Evolutionary conservation across 208 protist genomes (phyloP).

Genomic region (Lotmaria passim): DNA sequence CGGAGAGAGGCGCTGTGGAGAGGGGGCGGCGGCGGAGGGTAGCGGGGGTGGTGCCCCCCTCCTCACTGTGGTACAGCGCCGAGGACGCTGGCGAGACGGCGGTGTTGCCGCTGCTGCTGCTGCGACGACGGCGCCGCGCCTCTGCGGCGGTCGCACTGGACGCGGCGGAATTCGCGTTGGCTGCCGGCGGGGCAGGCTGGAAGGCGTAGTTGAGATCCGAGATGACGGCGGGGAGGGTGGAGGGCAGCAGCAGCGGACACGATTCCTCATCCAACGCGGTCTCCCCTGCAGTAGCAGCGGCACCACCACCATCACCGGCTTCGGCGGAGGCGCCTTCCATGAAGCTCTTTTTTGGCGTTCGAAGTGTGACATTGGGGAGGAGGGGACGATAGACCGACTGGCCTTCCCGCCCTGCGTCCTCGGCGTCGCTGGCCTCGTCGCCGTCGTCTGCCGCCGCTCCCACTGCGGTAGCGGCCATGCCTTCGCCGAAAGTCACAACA

Average conservation of each 20-base stretch:
- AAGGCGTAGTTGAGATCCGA: constrained; percentile 71
- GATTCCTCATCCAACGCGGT: no score
- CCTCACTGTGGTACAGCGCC: not conserved
- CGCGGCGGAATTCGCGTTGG: not conserved
- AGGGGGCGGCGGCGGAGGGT: constrained; percentile 45
- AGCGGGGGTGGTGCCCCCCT: constrained; percentile 8
- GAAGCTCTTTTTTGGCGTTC: not conserved
- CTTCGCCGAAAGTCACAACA: not conserved
- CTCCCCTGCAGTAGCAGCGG: no score
- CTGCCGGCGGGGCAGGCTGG: constrained; percentile 11
- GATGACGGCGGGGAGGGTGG: constrained; percentile 57
- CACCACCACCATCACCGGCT: constrained; percentile 1
- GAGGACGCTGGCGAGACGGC: not conserved
- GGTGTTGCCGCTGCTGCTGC: not conserved
- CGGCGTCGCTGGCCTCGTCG: not conserved
- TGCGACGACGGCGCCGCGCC: not conserved
- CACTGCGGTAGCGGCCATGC: not conserved
- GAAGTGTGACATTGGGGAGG: not conserved
- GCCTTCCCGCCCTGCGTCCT: not conserved
- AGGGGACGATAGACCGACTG: not conserved
- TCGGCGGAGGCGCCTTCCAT: not conserved
- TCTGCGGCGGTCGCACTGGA: not conserved
- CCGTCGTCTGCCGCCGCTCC: not conserved
- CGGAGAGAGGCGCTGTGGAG: constrained; percentile 45
- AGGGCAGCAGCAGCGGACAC: constrained; percentile 56